Base-by-base conservation (phyloP, 2,329 filamentous ascomycete genomes). In the Curvularia spicifera region DNA sequence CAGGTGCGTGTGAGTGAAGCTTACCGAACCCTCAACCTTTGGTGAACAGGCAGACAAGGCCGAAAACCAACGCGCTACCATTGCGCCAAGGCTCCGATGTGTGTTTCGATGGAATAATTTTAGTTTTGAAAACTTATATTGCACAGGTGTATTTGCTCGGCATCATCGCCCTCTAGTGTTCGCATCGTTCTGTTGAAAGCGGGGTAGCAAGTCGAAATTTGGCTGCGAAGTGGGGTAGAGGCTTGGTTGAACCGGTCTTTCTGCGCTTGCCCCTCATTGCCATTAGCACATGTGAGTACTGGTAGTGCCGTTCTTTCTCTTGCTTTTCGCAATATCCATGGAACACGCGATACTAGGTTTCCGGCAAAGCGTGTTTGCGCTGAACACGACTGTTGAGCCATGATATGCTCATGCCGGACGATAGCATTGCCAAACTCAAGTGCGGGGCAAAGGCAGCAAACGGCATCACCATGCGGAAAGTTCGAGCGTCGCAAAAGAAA, bases 21-120 rank as follows among this genome's bases (percentile, higher is more conserved):
- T n/a, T n/a, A n/a, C n/a, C 13, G n/a, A 64, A 62, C 65, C 64
- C 62, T 57, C 64, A 68, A 69, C 66, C 66, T 69, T 67, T 69
- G 66, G 66, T 69, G 66, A 49, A 59, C 61, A 57, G 44, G 50
- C 43, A 45, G 18, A 9, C 42, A 48, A 28, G 28, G 51, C 66
- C 66, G 66, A 69, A 69, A 69, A 69, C 66, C 66, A 69, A 68
- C 66, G 66, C 66, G 65, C 63, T 67, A 67, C 66, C 66, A 69
- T 69, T 69, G 66, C 66, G 66, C 66, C 66, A 69, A 69, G 52
- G 54, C 60, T 58, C 63, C 63, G n/a, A 24, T 43, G 8, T 26
- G 37, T n/a, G 4, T 22, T 10, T 58, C 49, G 57, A 63, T 63
- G 20, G 0, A 48, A 42, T 9, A 22, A 15, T 10, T 20, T 9